Percentiles rank a stretch among this genome's conserved stretches.
phyloP scores from a whole-genome alignment of 257 asterid species.

The Rehmannia glutinosa region DNA sequence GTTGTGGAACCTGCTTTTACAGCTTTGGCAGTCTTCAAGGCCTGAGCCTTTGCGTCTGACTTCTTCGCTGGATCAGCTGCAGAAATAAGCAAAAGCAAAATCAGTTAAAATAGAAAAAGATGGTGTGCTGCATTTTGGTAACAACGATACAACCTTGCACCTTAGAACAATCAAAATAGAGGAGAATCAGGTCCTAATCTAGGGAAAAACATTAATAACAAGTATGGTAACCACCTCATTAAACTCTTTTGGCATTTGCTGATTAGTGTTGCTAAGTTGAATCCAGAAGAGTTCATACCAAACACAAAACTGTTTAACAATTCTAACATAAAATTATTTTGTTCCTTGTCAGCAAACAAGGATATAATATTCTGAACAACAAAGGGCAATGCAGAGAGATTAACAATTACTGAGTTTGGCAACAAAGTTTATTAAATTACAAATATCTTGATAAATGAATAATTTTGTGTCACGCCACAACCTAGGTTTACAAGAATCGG shows the following conservation, averaged over 20 bases:
- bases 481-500: too few species aligned
- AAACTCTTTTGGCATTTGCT: not conserved
- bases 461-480: too few species aligned
- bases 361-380: not conserved
- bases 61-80: constrained; percentile 29
- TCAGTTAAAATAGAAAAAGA: not conserved
- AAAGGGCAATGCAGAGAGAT: too few species aligned
- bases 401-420: too few species aligned
- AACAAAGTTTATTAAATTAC: not conserved
- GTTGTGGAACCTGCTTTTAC: constrained; percentile 38
- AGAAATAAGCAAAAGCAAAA: not conserved
- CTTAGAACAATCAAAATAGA: not conserved
- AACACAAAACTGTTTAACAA: too few species aligned
- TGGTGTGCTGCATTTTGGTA: not conserved
- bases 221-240: not conserved
- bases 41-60: constrained; percentile 43
- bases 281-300: not conserved
- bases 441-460: too few species aligned
- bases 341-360: too few species aligned
- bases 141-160: not conserved
- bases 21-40: constrained; percentile 50
- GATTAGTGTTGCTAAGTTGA: not conserved
- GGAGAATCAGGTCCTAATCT: not conserved
- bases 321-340: too few species aligned
- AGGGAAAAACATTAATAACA: not conserved